Conservation (phyloP, 176 grass and related monocot species). For the Oryza glumipatula region DNA sequence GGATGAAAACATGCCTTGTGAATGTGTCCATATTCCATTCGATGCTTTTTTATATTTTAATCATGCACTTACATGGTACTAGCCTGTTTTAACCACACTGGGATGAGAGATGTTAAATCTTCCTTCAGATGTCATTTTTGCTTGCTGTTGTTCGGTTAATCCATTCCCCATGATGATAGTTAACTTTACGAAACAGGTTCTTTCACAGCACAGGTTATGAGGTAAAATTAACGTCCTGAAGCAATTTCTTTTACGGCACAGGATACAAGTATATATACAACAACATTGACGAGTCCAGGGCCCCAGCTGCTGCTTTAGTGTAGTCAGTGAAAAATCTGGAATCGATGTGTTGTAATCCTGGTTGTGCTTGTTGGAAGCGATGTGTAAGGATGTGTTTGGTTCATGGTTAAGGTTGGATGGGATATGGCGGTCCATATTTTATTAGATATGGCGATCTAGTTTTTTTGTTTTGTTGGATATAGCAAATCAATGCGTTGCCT, state of each 20-base stretch:
- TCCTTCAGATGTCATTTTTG: too few species aligned
- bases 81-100: background rate
- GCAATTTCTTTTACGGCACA: constrained; percentile 1
- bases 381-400: background rate
- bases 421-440: too few species aligned
- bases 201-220: too few species aligned
- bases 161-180: too few species aligned
- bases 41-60: background rate
- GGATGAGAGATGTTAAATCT: background rate
- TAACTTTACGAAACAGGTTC: too few species aligned
- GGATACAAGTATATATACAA: background rate
- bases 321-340: background rate
- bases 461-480: too few species aligned
- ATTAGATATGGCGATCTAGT: too few species aligned
- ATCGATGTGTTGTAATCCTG: background rate
- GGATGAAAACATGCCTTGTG: too few species aligned
- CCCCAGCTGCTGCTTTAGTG: constrained; percentile 2
- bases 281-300: background rate
- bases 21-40: too few species aligned
- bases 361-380: constrained; percentile 2
- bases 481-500: background rate
- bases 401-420: too few species aligned
- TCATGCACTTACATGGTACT: background rate
- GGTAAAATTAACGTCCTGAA: background rate
- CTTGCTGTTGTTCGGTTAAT: too few species aligned